Conservation (phyloP, 2,329 filamentous ascomycete genomes). For the Cryoendolithus antarcticus region DNA sequence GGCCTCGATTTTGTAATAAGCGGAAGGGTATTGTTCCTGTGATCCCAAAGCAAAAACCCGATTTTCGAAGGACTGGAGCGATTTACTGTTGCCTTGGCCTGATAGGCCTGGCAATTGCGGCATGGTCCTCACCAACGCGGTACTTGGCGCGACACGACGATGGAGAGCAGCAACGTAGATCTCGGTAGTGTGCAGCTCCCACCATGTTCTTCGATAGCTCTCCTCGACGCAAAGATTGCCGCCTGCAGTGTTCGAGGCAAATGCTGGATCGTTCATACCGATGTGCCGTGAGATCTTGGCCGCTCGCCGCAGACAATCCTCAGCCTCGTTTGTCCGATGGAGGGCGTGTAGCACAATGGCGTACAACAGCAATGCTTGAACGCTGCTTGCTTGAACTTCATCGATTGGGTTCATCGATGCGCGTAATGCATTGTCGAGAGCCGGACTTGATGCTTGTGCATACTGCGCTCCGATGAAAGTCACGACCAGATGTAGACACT, state of each 20-base stretch:
- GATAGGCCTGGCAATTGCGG: constrained; percentile 24
- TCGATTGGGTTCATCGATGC: background rate
- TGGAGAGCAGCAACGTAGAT: constrained; percentile 75
- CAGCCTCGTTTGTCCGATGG: constrained; percentile 57
- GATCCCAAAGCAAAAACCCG: constrained; percentile 60
- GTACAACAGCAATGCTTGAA: constrained; percentile 68
- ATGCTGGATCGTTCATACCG: constrained; percentile 59
- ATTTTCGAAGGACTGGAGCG: constrained; percentile 64
- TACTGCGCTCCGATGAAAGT: constrained; percentile 46
- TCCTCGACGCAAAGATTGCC: constrained; percentile 47
- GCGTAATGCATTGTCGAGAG: no score
- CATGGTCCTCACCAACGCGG: background rate
- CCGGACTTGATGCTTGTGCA: constrained; percentile 28
- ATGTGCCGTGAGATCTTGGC: constrained; percentile 64
- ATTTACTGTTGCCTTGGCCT: constrained; percentile 33
- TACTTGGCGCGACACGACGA: constrained; percentile 39
- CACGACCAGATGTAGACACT: constrained; percentile 40
- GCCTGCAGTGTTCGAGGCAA: constrained; percentile 33
- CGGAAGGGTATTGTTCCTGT: constrained; percentile 61
- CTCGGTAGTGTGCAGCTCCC: constrained; percentile 72
- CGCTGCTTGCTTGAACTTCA: no score
- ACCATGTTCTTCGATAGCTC: constrained; percentile 81
- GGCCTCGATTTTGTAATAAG: constrained; percentile 72
- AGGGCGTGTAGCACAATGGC: constrained; percentile 68
- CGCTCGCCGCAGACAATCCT: constrained; percentile 53